These are phyloP conservation scores for Talaromyces albobiverticillius DNA, from an alignment of 2,329 filamentous ascomycete species.

Conservation along the genomic window DNA sequence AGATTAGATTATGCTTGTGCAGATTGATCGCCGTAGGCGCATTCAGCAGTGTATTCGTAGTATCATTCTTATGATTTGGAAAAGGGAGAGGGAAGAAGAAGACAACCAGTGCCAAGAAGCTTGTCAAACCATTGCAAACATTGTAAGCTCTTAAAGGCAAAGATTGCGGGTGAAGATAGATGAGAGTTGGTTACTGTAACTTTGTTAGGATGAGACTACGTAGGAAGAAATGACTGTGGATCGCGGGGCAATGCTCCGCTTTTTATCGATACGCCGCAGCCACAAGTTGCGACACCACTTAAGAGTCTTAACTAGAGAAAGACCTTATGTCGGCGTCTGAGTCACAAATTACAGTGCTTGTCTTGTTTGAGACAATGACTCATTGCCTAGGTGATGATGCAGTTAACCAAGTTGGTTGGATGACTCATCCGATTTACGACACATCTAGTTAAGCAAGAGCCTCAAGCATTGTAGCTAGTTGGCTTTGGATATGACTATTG, in stretches of 20 bases:
- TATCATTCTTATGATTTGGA: slow-evolving; percentile 34
- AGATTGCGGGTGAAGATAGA: background rate
- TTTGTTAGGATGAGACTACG: background rate
- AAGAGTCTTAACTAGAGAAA: too few relatives aligned
- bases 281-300: too few relatives aligned
- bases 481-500: background rate
- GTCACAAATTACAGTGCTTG: too few relatives aligned
- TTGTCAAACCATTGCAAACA: background rate
- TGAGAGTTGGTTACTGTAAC: background rate
- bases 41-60: slow-evolving; percentile 41
- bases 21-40: slow-evolving; percentile 33
- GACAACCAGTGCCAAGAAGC: background rate
- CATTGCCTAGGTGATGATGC: too few relatives aligned
- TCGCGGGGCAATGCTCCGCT: slow-evolving; percentile 16
- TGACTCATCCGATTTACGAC: too few relatives aligned
- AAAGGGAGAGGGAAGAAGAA: background rate
- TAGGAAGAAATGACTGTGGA: slow-evolving; percentile 7
- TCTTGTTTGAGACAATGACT: too few relatives aligned
- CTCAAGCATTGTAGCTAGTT: background rate
- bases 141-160: too few relatives aligned
- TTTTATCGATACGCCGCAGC: slow-evolving; percentile 13
- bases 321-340: too few relatives aligned
- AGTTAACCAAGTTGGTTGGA: too few relatives aligned
- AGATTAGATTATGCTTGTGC: slow-evolving; percentile 12
- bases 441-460: too few relatives aligned